Conservation (phyloP, 345 rosid species). For the Syzygium grande region DNA sequence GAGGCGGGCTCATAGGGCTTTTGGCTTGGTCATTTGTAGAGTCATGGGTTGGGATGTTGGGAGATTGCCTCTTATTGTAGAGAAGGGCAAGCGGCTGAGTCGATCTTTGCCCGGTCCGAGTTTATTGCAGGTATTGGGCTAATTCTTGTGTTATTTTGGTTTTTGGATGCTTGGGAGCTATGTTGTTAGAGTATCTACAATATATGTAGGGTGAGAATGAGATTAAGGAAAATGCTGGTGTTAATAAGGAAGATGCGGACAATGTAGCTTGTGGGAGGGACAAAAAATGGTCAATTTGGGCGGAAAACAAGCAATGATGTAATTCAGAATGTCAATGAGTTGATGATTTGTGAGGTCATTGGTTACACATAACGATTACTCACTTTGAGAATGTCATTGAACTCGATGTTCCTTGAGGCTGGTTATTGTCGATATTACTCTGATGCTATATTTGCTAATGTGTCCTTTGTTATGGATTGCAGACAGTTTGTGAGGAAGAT, state of each 20-base stretch:
- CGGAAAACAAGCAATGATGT: background rate
- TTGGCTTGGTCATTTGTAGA: slow-evolving; percentile 55
- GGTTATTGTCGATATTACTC: background rate
- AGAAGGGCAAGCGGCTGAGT: slow-evolving; percentile 26
- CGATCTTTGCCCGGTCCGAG: slow-evolving; percentile 5
- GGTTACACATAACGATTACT: background rate
- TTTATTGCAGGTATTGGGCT: slow-evolving; percentile 9
- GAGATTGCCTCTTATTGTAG: slow-evolving; percentile 26
- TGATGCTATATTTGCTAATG: background rate
- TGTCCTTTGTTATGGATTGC: background rate
- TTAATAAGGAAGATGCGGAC: background rate
- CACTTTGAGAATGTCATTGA: background rate
- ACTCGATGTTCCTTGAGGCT: background rate
- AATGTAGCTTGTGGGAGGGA: background rate
- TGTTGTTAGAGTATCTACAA: background rate
- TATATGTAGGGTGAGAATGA: background rate
- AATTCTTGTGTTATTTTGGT: background rate
- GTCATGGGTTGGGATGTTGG: slow-evolving; percentile 73
- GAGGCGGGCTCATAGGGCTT: slow-evolving; percentile 56
- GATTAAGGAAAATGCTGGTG: background rate
- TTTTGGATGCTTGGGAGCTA: background rate
- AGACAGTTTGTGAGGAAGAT: slow-evolving; percentile 8
- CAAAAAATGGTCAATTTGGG: background rate
- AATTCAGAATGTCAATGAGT: background rate
- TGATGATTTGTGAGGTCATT: background rate